Base-by-base conservation (phyloP, 140 eudicot species). In the Bidens hawaiensis region DNA sequence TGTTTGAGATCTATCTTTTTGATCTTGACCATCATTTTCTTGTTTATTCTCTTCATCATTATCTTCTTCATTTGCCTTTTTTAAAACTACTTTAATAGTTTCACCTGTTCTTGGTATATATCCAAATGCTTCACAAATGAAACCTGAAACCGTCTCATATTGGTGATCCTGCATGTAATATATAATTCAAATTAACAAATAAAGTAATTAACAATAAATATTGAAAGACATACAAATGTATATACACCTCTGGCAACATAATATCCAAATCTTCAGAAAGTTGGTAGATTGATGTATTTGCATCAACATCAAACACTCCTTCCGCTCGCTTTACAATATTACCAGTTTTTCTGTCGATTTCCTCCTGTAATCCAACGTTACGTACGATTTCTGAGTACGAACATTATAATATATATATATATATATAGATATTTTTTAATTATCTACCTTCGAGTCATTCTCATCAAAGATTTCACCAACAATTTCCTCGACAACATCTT, bases 401-500 rank as follows among this genome's bases (percentile, higher is more conserved):
- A 42, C 27, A 46, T 10, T 64, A 16, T 2, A 21, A 60, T n/a
- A n/a, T n/a, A n/a, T n/a, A n/a, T n/a, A n/a, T n/a, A n/a, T n/a
- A n/a, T n/a, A n/a, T n/a, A n/a, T n/a, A n/a, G n/a, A n/a, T n/a
- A 68, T 27, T 8, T 4, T 11, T 23, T 48, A 31, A 43, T 6
- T 54, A 13, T 13, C 69, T 77, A 85, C 99, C 85, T 88, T 93
- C 6, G 99, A 88, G 62, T 93, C 99, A 79, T 88, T 88, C 67
- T 93, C 99, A 50, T 93, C 99, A 56, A 87, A 93, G 66, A 93
- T 93, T 75, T 93, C 99, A 67, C 99, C 99, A 69, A 93, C 99
- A 75, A 93, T 93, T 81, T 93, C 96, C 74, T 93, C 99, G 23
- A 93, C 99, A 62, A 93, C 95, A 65, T 93, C 99, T 83, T 93